Conservation (phyloP, 257 asterid species). For the Oldenlandia corymbosa region DNA sequence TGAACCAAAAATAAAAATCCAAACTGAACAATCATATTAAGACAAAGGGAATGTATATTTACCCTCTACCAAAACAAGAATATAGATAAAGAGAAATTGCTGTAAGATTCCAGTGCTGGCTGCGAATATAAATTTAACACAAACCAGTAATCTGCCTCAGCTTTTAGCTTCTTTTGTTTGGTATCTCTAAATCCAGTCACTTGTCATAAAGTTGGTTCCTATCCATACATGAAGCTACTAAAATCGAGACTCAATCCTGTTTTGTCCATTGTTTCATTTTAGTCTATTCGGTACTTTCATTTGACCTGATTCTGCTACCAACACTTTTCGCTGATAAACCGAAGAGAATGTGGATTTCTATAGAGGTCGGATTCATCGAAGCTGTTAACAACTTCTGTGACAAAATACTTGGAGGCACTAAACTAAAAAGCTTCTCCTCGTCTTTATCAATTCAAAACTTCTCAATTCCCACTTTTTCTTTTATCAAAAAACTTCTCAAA, state of each 20-base stretch:
- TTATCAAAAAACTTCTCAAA: too few species aligned
- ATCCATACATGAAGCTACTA: too few species aligned
- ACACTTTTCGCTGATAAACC: neutral
- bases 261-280: neutral
- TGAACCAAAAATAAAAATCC: too few species aligned
- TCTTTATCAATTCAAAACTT: constrained; percentile 18
- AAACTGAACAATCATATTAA: too few species aligned
- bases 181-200: neutral
- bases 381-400: constrained; percentile 56
- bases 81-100: too few species aligned
- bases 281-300: too few species aligned
- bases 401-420: constrained; percentile 61
- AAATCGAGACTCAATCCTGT: neutral
- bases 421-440: constrained; percentile 39
- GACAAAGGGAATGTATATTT: too few species aligned
- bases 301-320: neutral
- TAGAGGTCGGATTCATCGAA: constrained; percentile 67
- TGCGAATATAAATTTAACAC: neutral
- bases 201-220: neutral
- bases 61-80: too few species aligned
- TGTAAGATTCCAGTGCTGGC: neutral
- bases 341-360: constrained; percentile 20
- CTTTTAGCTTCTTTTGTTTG: neutral
- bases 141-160: neutral
- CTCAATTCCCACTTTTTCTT: constrained; percentile 30